These are phyloP conservation scores for Cyberlindnera saturnus DNA, from an alignment of 805 yeast species.

Conservation along the genomic window DNA sequence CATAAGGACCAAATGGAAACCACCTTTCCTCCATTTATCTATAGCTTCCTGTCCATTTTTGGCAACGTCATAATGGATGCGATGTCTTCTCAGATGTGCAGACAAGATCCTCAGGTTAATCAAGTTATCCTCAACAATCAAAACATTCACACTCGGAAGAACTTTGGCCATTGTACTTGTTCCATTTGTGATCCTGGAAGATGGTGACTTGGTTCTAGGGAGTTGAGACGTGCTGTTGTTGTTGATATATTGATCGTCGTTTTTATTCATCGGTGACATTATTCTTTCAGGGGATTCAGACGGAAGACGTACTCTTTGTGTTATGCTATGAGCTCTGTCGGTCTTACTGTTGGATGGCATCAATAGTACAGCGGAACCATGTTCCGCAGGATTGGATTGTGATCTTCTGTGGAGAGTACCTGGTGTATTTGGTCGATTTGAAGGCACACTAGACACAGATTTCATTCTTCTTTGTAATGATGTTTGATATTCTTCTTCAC, in stretches of 20 bases:
- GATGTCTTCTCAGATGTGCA: conserved; percentile 78
- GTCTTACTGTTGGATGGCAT: conserved; percentile 15
- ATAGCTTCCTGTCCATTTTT: conserved; percentile 93
- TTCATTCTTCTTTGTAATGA: conserved; percentile 11
- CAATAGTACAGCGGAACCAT: conserved; percentile 20
- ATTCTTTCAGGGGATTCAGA: conserved; percentile 3
- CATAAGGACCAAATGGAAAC: conserved; percentile 91
- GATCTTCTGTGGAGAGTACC: conserved; percentile 11
- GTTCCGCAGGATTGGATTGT: conserved; percentile 23
- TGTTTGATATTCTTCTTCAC: conserved; percentile 16
- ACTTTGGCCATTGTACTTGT: conserved; percentile 45
- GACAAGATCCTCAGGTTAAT: conserved; percentile 90
- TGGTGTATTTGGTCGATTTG: conserved; percentile 2
- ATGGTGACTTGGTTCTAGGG: conserved; percentile 2
- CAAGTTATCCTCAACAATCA: conserved; percentile 94
- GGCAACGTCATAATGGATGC: conserved; percentile 80
- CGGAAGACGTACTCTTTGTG: neutral
- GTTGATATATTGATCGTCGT: neutral
- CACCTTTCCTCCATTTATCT: conserved; percentile 91
- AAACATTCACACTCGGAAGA: conserved; percentile 80
- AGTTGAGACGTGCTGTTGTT: neutral
- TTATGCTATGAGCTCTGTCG: neutral
- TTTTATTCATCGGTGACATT: conserved; percentile 4
- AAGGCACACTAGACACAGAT: conserved; percentile 13
- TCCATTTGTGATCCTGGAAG: conserved; percentile 7